Evolutionary conservation across 495 filamentous ascomycete genomes (phyloP).

Genomic region (Neurospora sp.): DNA sequence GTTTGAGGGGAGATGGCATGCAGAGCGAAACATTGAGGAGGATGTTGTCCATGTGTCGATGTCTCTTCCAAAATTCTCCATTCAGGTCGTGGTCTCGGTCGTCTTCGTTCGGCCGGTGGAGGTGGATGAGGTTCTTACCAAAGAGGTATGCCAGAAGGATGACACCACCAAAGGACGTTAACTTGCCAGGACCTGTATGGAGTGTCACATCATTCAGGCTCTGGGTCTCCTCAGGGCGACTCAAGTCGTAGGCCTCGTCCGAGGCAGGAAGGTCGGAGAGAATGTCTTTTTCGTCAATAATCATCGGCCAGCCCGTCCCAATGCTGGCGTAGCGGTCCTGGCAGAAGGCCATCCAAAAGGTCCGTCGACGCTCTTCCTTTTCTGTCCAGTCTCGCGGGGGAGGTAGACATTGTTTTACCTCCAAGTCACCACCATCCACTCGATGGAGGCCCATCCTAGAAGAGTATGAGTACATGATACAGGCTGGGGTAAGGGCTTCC

Average conservation of each 20-base stretch:
- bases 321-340: constrained; percentile 90
- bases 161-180: constrained; percentile 75
- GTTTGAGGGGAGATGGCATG: constrained; percentile 70
- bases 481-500: not conserved
- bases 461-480: constrained; percentile 5
- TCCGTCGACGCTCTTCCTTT: constrained; percentile 78
- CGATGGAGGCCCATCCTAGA: constrained; percentile 75
- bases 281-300: constrained; percentile 85
- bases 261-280: constrained; percentile 73
- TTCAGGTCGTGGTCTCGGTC: constrained; percentile 83
- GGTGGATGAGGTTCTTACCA: constrained; percentile 86
- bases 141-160: constrained; percentile 80
- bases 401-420: constrained; percentile 85
- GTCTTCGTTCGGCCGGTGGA: constrained; percentile 78
- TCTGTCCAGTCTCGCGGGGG: constrained; percentile 89
- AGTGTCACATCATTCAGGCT: constrained; percentile 61
- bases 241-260: constrained; percentile 80
- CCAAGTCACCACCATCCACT: constrained; percentile 72
- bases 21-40: constrained; percentile 76
- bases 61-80: constrained; percentile 93
- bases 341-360: constrained; percentile 91
- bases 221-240: constrained; percentile 58
- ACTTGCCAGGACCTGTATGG: constrained; percentile 55
- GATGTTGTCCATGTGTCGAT: constrained; percentile 81
- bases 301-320: constrained; percentile 95